Evolutionary conservation across 2,329 filamentous ascomycete genomes (phyloP).

Genomic region (Alternaria gansuensis): DNA sequence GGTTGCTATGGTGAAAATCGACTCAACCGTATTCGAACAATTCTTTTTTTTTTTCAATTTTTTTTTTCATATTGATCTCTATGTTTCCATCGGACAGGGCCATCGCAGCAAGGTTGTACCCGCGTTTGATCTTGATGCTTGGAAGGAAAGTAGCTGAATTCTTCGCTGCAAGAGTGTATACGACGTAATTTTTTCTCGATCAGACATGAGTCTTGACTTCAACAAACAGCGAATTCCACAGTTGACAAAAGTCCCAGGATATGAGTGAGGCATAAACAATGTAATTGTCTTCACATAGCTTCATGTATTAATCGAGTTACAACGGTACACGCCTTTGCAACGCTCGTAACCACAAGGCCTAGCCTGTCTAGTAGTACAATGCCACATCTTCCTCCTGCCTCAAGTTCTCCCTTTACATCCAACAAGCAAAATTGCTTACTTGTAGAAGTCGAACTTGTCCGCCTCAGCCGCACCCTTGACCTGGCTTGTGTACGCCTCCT

Average conservation of each 20-base stretch:
- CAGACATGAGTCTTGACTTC: not conserved
- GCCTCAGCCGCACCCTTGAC: slow-evolving; percentile 83
- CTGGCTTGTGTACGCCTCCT: slow-evolving; percentile 96
- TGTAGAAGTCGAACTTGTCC: slow-evolving; percentile 77
- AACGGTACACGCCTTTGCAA: not conserved
- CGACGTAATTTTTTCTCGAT: not conserved
- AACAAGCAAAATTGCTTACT: slow-evolving; percentile 34
- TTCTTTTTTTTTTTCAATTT: too few relatives aligned
- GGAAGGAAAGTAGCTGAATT: not conserved
- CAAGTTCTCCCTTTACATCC: not conserved
- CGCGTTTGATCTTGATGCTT: too few relatives aligned
- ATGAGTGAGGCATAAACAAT: not conserved
- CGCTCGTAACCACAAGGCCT: not conserved
- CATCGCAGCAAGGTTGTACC: too few relatives aligned
- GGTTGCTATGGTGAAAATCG: too few relatives aligned
- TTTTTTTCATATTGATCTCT: too few relatives aligned
- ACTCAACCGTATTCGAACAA: too few relatives aligned
- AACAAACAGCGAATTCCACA: not conserved
- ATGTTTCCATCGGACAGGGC: too few relatives aligned
- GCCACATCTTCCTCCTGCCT: slow-evolving; percentile 15
- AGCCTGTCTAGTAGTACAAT: slow-evolving; percentile 37
- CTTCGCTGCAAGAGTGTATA: not conserved
- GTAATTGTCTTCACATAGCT: not conserved
- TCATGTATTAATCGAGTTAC: slow-evolving; percentile 7
- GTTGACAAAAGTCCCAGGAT: too few relatives aligned